Evolutionary conservation across 2,329 filamentous ascomycete genomes (phyloP).

Genomic region (Pleoardoris graminearum): DNA sequence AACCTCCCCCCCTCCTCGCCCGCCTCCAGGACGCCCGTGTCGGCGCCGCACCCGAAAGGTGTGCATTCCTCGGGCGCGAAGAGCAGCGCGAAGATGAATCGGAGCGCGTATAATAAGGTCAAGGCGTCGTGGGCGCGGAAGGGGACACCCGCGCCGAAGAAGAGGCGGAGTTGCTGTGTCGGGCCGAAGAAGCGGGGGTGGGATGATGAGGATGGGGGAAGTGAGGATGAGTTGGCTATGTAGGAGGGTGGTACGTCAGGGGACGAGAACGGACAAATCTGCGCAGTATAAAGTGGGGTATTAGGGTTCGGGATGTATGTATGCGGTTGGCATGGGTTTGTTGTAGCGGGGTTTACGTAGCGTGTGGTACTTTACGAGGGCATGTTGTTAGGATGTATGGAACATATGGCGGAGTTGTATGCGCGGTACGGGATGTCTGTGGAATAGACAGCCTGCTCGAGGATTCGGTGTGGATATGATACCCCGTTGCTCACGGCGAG

Average conservation of each 20-base stretch:
- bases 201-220: conserved; percentile 18
- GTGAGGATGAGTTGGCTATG: conserved; percentile 34
- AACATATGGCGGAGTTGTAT: no score
- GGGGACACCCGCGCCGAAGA: conserved; percentile 13
- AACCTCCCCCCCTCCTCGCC: conserved; percentile 18
- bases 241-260: conserved; percentile 9
- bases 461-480: no score
- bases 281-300: no score
- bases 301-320: no score
- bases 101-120: conserved; percentile 23
- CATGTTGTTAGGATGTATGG: no score
- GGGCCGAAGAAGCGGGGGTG: conserved; percentile 12
- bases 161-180: conserved; percentile 14
- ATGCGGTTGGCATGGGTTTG: no score
- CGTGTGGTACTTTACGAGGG: background rate
- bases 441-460: no score
- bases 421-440: no score
- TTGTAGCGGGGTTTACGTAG: no score
- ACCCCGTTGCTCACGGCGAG: no score
- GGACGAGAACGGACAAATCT: no score
- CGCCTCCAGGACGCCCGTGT: conserved; percentile 19
- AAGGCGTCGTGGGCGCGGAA: conserved; percentile 28
- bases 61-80: conserved; percentile 6
- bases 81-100: conserved; percentile 10
- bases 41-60: conserved; percentile 4